Percentiles rank a stretch among this genome's conserved stretches.
Conservation (phyloP, 768 basidiomycete species). For the Lentinula detonsa region DNA sequence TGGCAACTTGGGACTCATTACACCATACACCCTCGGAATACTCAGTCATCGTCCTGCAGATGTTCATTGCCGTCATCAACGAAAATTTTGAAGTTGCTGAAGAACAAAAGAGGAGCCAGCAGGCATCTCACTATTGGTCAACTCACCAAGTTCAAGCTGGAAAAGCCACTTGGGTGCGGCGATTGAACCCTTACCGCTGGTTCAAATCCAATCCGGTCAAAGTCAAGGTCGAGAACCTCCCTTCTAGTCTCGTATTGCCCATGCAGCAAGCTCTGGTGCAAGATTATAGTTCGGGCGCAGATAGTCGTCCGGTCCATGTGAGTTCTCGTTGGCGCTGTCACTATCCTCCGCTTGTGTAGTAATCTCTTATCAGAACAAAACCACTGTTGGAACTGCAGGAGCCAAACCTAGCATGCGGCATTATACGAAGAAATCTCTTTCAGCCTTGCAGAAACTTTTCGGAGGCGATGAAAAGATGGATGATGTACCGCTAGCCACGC, state of each 20-base stretch:
- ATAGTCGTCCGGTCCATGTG: conserved; percentile 21
- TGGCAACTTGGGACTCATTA: background rate
- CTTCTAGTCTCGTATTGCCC: conserved; percentile 70
- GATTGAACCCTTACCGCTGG: conserved; percentile 86
- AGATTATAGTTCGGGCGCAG: conserved; percentile 35
- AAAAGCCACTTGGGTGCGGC: conserved; percentile 59
- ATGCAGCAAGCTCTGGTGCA: conserved; percentile 74
- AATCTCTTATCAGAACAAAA: background rate
- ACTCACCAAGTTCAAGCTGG: conserved; percentile 45
- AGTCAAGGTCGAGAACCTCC: conserved; percentile 63
- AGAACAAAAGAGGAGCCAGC: conserved; percentile 78
- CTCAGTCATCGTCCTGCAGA: conserved; percentile 83
- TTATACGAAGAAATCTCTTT: conserved; percentile 52
- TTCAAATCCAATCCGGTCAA: conserved; percentile 67
- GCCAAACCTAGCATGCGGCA: conserved; percentile 35
- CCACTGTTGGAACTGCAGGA: conserved; percentile 12
- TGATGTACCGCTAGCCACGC: conserved; percentile 54
- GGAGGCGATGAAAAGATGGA: conserved; percentile 44
- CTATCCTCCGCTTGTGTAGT: background rate
- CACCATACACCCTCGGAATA: background rate
- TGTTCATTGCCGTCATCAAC: conserved; percentile 97
- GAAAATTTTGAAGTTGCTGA: conserved; percentile 94
- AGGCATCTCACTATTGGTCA: conserved; percentile 65
- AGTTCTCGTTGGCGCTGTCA: conserved; percentile 5
- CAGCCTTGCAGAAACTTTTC: conserved; percentile 60